Evolutionary conservation across 2,329 filamentous ascomycete genomes (phyloP), one percentile per base, ranked within the genome.

Genomic region (Furcasterigmium sp.): DNA sequence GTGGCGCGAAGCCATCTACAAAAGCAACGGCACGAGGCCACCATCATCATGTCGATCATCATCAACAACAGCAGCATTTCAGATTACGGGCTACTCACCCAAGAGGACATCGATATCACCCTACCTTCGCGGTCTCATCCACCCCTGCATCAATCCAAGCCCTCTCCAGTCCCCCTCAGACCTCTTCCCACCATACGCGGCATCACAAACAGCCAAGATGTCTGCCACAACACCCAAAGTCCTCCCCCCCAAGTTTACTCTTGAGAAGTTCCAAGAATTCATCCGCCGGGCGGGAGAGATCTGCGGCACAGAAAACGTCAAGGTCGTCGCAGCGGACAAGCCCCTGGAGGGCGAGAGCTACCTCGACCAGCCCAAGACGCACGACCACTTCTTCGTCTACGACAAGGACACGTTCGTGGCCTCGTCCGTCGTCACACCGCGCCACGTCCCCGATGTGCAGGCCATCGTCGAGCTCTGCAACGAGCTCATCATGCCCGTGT

Each of bases 391-490:
- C 47, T 52, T 65, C 43, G 48, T 74, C 21, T 48, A 66, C 26
- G 63, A 67, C 15, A 60, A 68, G 44, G 63, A 68, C 6, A 64
- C 68, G 39, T 64, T 75, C 41, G 57, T 73, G 29, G 58, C 58
- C 41, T 68, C 63, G 9, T 64, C 64, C 6, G 57, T 68, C 7
- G 57, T 68, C 23, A 45, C 46, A 1, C 55, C 56, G 4, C 48
- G 56, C 5, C 53, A 60, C 20, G 64, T 67, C 5, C 9, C 56
- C 32, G 70, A 76, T 40, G 71, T 75, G 4, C 72, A 75, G 54
- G 55, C 50, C 3, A 54, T 70, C 32, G 57, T 69, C 42, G 53
- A 26, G 5, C 46, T 51, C 57, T 39, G 64, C 55, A 56, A 72
- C 58, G 42, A 61, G 35, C 50, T 58, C 39, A 41, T 54, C 25